A percentile compares a stretch with the other conserved stretches of the same genome.
Evolutionary conservation across 2,329 filamentous ascomycete species (phyloP).

Genomic region (Akanthomyces muscarius): DNA sequence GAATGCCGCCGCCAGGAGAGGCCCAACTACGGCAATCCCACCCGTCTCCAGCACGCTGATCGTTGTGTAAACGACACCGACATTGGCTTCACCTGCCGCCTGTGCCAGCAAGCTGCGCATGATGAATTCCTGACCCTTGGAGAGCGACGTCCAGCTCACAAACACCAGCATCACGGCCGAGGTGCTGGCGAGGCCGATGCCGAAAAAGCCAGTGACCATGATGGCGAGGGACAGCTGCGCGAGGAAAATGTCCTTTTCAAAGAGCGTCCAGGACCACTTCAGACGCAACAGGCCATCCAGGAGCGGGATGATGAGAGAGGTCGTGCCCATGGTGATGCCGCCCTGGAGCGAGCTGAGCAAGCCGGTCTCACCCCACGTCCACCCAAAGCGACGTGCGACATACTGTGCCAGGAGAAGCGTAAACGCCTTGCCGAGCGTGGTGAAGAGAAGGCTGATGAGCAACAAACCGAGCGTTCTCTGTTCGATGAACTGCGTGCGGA

Average conservation of each 20-base stretch:
- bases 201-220: not conserved
- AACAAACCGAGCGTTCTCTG: not conserved
- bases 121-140: not conserved
- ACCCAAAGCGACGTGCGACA: not conserved
- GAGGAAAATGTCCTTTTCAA: conserved; percentile 2
- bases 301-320: not conserved
- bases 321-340: not conserved
- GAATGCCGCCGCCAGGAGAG: not conserved
- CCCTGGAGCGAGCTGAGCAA: no score
- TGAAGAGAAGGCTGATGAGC: not conserved
- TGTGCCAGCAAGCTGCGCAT: conserved; percentile 12
- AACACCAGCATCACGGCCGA: not conserved
- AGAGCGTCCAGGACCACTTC: not conserved
- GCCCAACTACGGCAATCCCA: not conserved
- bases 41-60: conserved; percentile 5
- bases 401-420: conserved; percentile 3
- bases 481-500: conserved; percentile 3
- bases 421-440: not conserved
- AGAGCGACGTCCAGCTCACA: not conserved
- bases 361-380: not conserved
- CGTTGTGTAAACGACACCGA: conserved; percentile 2
- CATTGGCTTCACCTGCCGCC: not conserved
- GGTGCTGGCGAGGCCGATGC: not conserved
- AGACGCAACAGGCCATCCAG: not conserved
- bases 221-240: not conserved